Base-by-base conservation (phyloP, 768 basidiomycete species). In the Mycena rebaudengoi region DNA sequence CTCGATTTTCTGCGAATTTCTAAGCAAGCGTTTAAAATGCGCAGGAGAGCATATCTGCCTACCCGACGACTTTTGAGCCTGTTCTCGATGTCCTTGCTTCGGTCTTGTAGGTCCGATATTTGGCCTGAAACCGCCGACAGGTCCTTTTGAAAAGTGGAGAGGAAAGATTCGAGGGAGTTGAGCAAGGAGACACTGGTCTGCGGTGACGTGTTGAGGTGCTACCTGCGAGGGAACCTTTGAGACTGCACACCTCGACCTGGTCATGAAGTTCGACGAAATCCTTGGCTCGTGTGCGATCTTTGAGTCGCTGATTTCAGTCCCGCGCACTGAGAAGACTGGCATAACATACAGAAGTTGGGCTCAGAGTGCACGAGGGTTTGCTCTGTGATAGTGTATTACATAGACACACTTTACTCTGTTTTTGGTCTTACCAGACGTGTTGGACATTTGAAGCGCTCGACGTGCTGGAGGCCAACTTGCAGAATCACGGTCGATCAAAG, bases 91-190 rank as follows among this genome's bases (percentile, higher is more conserved):
- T 92, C 92, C 67, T 92, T 91, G 73, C 95, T 96, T 32, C 94
- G 85, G 66, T 88, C 86, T 72, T 99, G 98, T 23, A 99, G 83
- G 65, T 98, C 95, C 1, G 94, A 92, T 74, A 99, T 97, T 74
- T 99, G 96, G 4, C 95, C 94, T 3, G 98, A 98, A 11, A 99
- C 98, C 2, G 91, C 90, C 6, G 95, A 92, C 21, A 99, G 83
- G 75, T 99, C 97, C 69, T 85, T 91, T 76, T 98, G 97, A 72
- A 99, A 99, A 0, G 94, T 98, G 3, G 95, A 95, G 12, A 99
- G 84, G 76, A 99, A 99, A 1, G 88, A 84, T 68, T 98, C 91
- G 4, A 99, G 84, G 1, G 94, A 94, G 71, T 95, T 90, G 54
- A 99, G 83, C 20, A 99, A 85, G 61, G 83, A 84, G 14, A 93